These are phyloP conservation scores for Wallemia mellicola DNA, from an alignment of 1,284 basidiomycete genomes.

Conservation along the genomic window DNA sequence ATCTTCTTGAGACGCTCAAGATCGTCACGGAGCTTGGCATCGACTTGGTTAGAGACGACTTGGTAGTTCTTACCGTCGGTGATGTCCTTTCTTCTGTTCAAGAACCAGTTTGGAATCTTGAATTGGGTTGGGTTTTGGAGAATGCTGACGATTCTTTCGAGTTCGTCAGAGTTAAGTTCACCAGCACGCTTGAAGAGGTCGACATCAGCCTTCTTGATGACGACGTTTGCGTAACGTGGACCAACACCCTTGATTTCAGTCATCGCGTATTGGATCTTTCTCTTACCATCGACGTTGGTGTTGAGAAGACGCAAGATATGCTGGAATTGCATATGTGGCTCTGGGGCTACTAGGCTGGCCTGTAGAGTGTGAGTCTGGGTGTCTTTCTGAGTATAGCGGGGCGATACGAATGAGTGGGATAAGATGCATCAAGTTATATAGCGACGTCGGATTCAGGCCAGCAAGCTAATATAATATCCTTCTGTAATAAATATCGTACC, in stretches of 20 bases:
- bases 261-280: slow-evolving; percentile 89
- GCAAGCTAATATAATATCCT: background rate
- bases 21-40: slow-evolving; percentile 96
- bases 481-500: background rate
- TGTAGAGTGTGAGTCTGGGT: background rate
- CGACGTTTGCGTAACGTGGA: slow-evolving; percentile 90
- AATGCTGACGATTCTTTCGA: slow-evolving; percentile 96
- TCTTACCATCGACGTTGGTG: slow-evolving; percentile 98
- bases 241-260: slow-evolving; percentile 99
- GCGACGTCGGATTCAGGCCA: background rate
- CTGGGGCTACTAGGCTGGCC: slow-evolving; percentile 44
- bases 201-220: slow-evolving; percentile 99
- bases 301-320: slow-evolving; percentile 96
- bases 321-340: slow-evolving; percentile 54
- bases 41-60: slow-evolving; percentile 85
- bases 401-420: background rate
- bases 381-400: background rate
- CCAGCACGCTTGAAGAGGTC: slow-evolving; percentile 92
- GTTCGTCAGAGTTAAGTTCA: slow-evolving; percentile 83
- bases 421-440: background rate
- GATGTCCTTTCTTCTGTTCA: slow-evolving; percentile 97
- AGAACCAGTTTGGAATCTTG: slow-evolving; percentile 98
- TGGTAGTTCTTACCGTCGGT: slow-evolving; percentile 91
- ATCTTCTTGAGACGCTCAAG: slow-evolving; percentile 99
- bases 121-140: slow-evolving; percentile 99